These are phyloP conservation scores for Colletotrichum lentis DNA, from an alignment of 2,329 filamentous ascomycete species.

Conservation along the genomic window DNA sequence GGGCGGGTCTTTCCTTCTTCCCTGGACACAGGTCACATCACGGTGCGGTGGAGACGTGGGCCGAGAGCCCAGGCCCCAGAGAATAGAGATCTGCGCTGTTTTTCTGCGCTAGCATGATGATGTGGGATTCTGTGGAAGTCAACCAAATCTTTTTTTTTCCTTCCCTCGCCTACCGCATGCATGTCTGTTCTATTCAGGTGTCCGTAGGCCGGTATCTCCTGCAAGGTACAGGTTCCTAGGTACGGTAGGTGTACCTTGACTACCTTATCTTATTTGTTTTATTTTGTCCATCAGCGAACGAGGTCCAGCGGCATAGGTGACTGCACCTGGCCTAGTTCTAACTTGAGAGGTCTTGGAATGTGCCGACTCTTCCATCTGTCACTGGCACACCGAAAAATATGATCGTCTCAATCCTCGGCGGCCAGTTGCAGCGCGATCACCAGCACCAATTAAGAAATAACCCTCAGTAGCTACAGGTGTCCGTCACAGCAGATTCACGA, in stretches of 20 bases:
- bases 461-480: not conserved
- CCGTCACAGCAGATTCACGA: conserved; percentile 2
- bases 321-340: conserved; percentile 34
- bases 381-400: conserved; percentile 15
- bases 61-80: conserved; percentile 32
- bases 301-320: conserved; percentile 27
- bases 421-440: conserved; percentile 29
- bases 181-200: not conserved
- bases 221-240: too few relatives aligned
- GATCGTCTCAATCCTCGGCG: conserved; percentile 34
- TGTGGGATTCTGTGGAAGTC: conserved; percentile 12
- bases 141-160: conserved; percentile 10
- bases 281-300: conserved; percentile 7
- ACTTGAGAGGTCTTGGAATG: conserved; percentile 28
- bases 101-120: conserved; percentile 34
- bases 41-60: conserved; percentile 4
- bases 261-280: conserved; percentile 7
- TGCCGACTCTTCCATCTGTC: conserved; percentile 37
- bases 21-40: conserved; percentile 22
- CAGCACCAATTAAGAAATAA: not conserved
- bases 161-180: not conserved
- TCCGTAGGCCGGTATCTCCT: too few relatives aligned
- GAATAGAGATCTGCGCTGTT: conserved; percentile 39
- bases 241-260: too few relatives aligned
- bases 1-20: conserved; percentile 17